Evolutionary conservation across 495 filamentous ascomycete genomes (phyloP).

Genomic region (Lasiosphaeris hirsuta): DNA sequence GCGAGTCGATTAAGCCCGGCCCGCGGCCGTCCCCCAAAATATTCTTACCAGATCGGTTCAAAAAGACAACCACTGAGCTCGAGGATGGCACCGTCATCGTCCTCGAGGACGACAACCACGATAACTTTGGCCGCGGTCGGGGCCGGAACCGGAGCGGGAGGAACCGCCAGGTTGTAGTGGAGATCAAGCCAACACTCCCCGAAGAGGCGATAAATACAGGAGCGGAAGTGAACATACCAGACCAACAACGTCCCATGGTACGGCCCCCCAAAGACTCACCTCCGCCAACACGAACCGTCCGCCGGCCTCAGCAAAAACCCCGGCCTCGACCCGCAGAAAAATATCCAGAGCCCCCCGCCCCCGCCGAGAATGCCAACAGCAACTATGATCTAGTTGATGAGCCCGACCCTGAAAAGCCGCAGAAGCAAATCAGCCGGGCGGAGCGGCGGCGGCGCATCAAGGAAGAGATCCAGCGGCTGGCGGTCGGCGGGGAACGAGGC

Average conservation of each 20-base stretch:
- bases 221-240: not conserved
- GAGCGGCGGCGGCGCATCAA: conserved; percentile 49
- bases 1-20: conserved; percentile 42
- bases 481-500: conserved; percentile 36
- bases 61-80: conserved; percentile 32
- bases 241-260: not conserved
- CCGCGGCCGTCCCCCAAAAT: conserved; percentile 41
- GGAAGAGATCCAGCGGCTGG: conserved; percentile 45
- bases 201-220: conserved; percentile 10
- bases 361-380: not conserved
- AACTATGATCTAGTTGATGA: conserved; percentile 8
- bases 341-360: not conserved
- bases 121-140: not conserved
- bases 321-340: not conserved
- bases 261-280: too few relatives aligned
- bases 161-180: conserved; percentile 21
- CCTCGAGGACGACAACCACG: conserved; percentile 19
- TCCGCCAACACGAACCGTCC: too few relatives aligned
- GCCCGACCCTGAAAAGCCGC: conserved; percentile 14
- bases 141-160: not conserved
- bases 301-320: too few relatives aligned
- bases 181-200: conserved; percentile 31
- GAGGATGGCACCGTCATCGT: conserved; percentile 35
- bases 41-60: conserved; percentile 41
- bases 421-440: conserved; percentile 40